Evolutionary conservation across 1,284 basidiomycete species (phyloP).

Genomic region (Cyathus pygmaeus): DNA sequence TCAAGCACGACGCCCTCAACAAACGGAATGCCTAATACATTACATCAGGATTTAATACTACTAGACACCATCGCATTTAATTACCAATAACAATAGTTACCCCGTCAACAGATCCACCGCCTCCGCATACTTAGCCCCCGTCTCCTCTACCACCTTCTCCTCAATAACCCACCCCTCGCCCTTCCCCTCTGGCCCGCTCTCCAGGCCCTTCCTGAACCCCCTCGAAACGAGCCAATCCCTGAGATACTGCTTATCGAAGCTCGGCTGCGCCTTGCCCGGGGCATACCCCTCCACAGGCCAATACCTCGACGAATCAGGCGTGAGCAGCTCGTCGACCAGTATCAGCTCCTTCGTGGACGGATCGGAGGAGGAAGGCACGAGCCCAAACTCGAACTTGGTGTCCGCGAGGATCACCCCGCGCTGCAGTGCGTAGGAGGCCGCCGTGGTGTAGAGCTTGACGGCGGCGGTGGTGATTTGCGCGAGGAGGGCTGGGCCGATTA

Average conservation of each 20-base stretch:
- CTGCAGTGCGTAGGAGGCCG: conserved; percentile 80
- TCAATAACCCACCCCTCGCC: conserved; percentile 81
- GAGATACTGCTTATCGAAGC: conserved; percentile 98
- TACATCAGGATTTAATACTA: too few relatives aligned
- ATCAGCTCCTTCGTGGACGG: conserved; percentile 68
- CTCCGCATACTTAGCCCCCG: conserved; percentile 81
- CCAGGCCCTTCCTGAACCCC: conserved; percentile 84
- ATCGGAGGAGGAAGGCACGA: conserved; percentile 54
- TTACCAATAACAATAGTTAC: too few relatives aligned
- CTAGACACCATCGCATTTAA: too few relatives aligned
- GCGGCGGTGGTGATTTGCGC: conserved; percentile 68
- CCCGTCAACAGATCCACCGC: conserved; percentile 75
- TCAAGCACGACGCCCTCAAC: conserved; percentile 31
- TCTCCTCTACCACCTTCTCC: conserved; percentile 80
- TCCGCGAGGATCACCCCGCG: conserved; percentile 96
- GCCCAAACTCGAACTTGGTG: conserved; percentile 91
- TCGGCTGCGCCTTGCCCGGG: conserved; percentile 83
- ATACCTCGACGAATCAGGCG: conserved; percentile 97
- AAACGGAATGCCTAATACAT: conserved; percentile 24
- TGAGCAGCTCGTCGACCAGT: conserved; percentile 95
- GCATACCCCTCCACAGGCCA: conserved; percentile 87
- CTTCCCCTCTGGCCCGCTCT: conserved; percentile 74
- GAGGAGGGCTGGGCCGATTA: conserved; percentile 79
- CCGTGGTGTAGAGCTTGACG: conserved; percentile 79
- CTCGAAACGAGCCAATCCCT: conserved; percentile 86